These are phyloP conservation scores for Scenedesmus sp. DNA, from an alignment of 163 green algal genomes.

Conservation along the genomic window DNA sequence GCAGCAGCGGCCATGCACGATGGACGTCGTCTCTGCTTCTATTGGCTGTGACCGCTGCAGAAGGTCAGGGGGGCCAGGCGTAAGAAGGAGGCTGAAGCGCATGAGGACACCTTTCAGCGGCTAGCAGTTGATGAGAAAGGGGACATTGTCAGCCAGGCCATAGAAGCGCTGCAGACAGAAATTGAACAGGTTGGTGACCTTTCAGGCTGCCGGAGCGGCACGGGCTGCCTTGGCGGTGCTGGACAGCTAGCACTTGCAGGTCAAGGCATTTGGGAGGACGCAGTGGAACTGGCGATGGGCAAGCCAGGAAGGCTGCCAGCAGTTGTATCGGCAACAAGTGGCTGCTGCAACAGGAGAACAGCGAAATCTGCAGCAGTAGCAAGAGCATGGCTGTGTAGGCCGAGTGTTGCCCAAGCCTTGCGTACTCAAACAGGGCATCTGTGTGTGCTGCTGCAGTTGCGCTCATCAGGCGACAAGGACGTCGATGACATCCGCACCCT, in stretches of 20 bases:
- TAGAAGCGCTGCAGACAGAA: constrained; percentile 75
- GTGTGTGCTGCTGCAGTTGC: constrained; percentile 57
- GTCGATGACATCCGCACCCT: constrained; percentile 80
- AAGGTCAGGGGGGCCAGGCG: constrained; percentile 57
- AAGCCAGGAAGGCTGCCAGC: neutral
- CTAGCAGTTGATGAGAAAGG: constrained; percentile 82
- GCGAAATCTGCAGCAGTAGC: neutral
- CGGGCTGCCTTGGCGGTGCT: neutral
- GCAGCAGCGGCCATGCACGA: neutral
- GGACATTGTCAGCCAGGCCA: constrained; percentile 75
- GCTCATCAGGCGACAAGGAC: constrained; percentile 74
- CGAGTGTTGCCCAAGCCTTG: neutral
- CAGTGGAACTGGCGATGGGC: neutral
- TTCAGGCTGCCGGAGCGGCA: neutral
- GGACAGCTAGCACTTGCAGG: neutral
- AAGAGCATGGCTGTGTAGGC: neutral
- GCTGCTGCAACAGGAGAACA: neutral
- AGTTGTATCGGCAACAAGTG: too few relatives aligned
- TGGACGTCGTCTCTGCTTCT: neutral
- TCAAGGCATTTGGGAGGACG: neutral
- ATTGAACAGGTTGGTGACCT: constrained; percentile 64
- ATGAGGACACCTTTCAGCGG: constrained; percentile 53
- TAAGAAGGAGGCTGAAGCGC: constrained; percentile 54
- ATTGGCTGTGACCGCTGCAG: constrained; percentile 50
- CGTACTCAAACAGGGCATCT: neutral